Evolutionary conservation across 371 early-diverging fungal genomes (phyloP), one percentile per base, ranked within the genome.

Genomic region (Mortierella sp.): DNA sequence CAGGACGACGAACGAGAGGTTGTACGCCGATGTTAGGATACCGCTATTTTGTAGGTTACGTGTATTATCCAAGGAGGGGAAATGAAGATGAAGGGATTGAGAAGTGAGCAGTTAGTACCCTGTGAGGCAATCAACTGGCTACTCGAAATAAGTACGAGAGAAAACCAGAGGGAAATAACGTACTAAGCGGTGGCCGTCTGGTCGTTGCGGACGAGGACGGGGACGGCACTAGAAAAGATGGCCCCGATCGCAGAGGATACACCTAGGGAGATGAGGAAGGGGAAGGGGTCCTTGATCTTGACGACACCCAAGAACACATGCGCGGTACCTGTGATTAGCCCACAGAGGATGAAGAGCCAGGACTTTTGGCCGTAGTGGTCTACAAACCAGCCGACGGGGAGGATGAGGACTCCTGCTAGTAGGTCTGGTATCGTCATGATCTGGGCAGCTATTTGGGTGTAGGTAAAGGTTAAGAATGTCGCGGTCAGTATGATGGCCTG

Each of bases 341-440:
- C 70, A 12, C 60, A 70, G 41, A 81, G 44, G 43, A 81, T 71
- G 41, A 81, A 81, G 16, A 81, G 63, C 81, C 77, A 81, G 0
- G 81, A 70, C 63, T 77, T 81, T 63, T 83, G 83, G n/a, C 91
- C 93, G 71, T 81, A 87, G 12, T 86, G 82, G 76, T 92, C 92
- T 11, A 91, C 89, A 63, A 91, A 80, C 41, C 81, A 76, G 21
- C 93, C 93, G 65, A 87, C 86, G 24, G 90, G 81, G 3, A 91
- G 90, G 8, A 91, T 89, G 16, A 92, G 79, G 32, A 92, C 44
- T 3, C 90, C 90, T 0, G 92, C 90, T 27, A 92, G 85, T n/a
- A 91, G 83, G 71, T 92, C 93, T 6, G 92, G 93, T 16, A 93
- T 82, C 12, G 75, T 78, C 91, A 91, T 92, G 58, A 91, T 86